Evolutionary conservation across 169 alveolate species (phyloP).

Genomic region (Cytauxzoon felis): DNA sequence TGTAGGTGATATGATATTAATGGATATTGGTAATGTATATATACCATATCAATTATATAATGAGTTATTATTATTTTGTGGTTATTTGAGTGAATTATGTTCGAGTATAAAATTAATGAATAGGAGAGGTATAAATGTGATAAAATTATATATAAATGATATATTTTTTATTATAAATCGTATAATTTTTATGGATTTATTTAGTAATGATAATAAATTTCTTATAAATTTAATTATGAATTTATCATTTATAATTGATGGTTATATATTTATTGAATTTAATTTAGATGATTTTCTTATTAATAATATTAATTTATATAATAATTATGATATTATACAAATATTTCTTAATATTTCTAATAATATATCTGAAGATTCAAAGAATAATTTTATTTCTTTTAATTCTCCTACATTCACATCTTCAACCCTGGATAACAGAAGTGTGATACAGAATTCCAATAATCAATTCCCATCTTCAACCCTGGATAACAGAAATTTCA

Average conservation of each 20-base stretch:
- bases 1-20: too few relatives aligned
- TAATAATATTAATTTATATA: slow-evolving; percentile 5
- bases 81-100: slow-evolving; percentile 45
- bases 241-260: slow-evolving; percentile 51
- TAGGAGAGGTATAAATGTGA: slow-evolving; percentile 31
- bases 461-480: too few relatives aligned
- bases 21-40: too few relatives aligned
- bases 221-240: slow-evolving; percentile 33
- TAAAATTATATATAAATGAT: slow-evolving; percentile 42
- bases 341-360: slow-evolving; percentile 46
- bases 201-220: slow-evolving; percentile 30
- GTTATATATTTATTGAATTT: slow-evolving; percentile 46
- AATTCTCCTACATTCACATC: too few relatives aligned
- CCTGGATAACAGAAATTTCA: too few relatives aligned
- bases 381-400: too few relatives aligned
- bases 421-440: too few relatives aligned
- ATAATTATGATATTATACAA: slow-evolving; percentile 48
- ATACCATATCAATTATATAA: too few relatives aligned
- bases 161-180: slow-evolving; percentile 40
- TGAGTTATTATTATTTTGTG: slow-evolving; percentile 46
- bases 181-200: slow-evolving; percentile 47
- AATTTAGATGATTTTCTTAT: slow-evolving; percentile 55
- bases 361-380: too few relatives aligned
- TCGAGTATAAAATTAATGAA: slow-evolving; percentile 31
- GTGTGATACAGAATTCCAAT: too few relatives aligned